phyloP scores from a whole-genome alignment of 1,139 yeast species.

The Taphrina confusa region DNA sequence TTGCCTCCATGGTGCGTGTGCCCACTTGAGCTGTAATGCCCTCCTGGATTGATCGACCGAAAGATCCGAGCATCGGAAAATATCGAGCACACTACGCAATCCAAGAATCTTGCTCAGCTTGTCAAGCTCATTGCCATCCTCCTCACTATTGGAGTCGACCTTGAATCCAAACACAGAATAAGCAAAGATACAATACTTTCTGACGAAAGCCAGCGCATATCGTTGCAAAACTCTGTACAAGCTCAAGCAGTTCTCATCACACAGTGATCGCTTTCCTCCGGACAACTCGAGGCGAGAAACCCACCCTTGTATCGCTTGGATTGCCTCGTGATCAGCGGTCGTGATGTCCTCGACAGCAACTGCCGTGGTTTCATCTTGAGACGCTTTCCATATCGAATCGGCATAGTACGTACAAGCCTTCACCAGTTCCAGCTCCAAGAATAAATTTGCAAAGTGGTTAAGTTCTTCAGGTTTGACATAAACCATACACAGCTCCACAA shows the following conservation, averaged over 20 bases:
- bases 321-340: neutral
- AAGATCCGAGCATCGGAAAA: slow-evolving; percentile 35
- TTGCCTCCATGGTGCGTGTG: neutral
- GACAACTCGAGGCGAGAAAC: too few relatives aligned
- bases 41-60: neutral
- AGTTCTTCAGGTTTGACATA: neutral
- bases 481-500: slow-evolving; percentile 4
- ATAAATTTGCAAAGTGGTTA: neutral
- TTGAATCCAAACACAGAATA: slow-evolving; percentile 60
- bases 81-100: slow-evolving; percentile 51
- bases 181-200: slow-evolving; percentile 65
- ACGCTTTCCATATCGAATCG: neutral
- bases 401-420: slow-evolving; percentile 6
- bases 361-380: neutral
- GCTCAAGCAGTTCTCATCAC: slow-evolving; percentile 1
- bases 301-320: neutral
- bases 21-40: neutral
- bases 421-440: slow-evolving; percentile 19
- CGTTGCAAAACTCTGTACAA: slow-evolving; percentile 51
- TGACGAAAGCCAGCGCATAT: slow-evolving; percentile 64
- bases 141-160: slow-evolving; percentile 48
- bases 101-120: slow-evolving; percentile 57
- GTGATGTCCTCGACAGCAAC: neutral
- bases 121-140: slow-evolving; percentile 55
- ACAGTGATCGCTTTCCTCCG: slow-evolving; percentile 1